These are phyloP conservation scores for Multifurca ochricompacta DNA, from an alignment of 768 basidiomycete species.

Conservation along the genomic window DNA sequence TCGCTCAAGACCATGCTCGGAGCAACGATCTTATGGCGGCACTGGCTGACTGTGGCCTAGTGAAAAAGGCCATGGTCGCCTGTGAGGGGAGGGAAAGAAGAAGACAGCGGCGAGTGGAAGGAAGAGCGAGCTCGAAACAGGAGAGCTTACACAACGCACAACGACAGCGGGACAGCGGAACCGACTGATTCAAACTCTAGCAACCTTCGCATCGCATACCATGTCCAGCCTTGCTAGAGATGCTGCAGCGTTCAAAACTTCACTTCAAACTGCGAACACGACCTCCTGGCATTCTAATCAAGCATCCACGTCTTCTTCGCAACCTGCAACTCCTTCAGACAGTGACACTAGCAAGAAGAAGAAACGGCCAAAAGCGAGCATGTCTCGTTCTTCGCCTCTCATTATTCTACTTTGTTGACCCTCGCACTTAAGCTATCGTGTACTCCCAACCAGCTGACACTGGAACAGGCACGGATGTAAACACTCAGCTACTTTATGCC, in stretches of 20 bases:
- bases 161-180: background rate
- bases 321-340: conserved; percentile 33
- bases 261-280: conserved; percentile 57
- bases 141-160: background rate
- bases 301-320: conserved; percentile 26
- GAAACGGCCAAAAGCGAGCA: conserved; percentile 57
- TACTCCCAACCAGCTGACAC: conserved; percentile 87
- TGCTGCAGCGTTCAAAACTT: conserved; percentile 59
- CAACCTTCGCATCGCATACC: conserved; percentile 22
- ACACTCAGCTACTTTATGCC: conserved; percentile 82
- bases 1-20: conserved; percentile 39
- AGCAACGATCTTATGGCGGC: conserved; percentile 64
- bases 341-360: conserved; percentile 35
- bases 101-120: background rate
- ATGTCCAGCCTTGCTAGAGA: conserved; percentile 71
- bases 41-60: conserved; percentile 49
- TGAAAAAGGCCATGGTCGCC: conserved; percentile 57
- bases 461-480: conserved; percentile 70
- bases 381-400: conserved; percentile 27
- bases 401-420: conserved; percentile 18
- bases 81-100: background rate
- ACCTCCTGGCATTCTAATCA: conserved; percentile 63
- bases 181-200: background rate
- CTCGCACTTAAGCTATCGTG: conserved; percentile 48
- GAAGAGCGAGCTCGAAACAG: background rate